Conservation (phyloP, 805 yeast species). For the Saccharomyces mikatae region DNA sequence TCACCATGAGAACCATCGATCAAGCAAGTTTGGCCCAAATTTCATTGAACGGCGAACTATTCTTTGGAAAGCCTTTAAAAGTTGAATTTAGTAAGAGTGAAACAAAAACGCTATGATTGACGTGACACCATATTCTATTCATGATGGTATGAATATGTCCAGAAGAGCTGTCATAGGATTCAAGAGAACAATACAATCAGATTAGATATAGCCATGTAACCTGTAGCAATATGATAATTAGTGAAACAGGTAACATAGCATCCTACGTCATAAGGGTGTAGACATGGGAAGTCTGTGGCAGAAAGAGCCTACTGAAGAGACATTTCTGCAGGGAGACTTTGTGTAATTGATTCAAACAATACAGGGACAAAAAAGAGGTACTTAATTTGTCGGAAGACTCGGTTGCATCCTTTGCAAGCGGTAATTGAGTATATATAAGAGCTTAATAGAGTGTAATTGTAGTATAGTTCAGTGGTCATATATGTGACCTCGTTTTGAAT, state of each 20-base stretch:
- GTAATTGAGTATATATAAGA: background rate
- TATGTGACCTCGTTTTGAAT: background rate
- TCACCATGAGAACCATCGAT: slow-evolving; percentile 40
- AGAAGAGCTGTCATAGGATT: background rate
- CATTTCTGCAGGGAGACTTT: background rate
- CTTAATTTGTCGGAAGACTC: background rate
- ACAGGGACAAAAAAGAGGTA: background rate
- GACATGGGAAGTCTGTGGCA: background rate
- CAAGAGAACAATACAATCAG: background rate
- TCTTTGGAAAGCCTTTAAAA: slow-evolving; percentile 46
- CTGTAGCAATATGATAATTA: too few species aligned
- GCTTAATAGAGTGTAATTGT: background rate
- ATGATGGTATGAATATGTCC: background rate
- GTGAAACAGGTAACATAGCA: too few species aligned
- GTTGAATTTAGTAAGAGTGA: slow-evolving; percentile 37
- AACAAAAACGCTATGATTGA: slow-evolving; percentile 6
- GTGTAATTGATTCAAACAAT: background rate
- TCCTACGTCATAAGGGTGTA: too few species aligned
- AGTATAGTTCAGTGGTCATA: background rate
- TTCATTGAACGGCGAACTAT: slow-evolving; percentile 37
- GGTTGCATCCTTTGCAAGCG: background rate
- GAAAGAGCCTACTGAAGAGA: background rate
- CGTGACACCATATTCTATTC: background rate
- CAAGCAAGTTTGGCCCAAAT: slow-evolving; percentile 47
- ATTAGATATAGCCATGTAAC: too few species aligned